Evolutionary conservation across 2,329 filamentous ascomycete genomes (phyloP).

Genomic region (Diaporthe velutina): DNA sequence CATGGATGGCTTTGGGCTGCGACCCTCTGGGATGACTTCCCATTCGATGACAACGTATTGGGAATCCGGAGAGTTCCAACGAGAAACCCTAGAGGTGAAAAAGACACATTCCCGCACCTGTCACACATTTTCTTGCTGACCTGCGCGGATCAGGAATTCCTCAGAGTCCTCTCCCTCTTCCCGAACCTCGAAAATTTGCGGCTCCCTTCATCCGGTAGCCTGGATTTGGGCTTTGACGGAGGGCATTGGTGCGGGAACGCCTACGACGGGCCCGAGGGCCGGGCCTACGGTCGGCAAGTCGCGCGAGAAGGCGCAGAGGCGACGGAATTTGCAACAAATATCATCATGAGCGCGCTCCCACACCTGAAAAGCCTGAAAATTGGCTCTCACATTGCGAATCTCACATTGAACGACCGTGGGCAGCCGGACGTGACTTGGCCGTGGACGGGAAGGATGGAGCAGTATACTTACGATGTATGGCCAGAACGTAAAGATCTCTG

Average conservation of each 20-base stretch:
- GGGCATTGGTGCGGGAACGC: not conserved
- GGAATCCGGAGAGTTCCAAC: not conserved
- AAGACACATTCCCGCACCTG: too few species aligned
- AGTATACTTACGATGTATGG: not conserved
- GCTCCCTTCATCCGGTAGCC: not conserved
- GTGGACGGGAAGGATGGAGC: conserved; percentile 12
- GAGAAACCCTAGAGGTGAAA: not conserved
- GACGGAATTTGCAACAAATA: not conserved
- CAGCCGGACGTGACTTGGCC: not conserved
- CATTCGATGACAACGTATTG: too few species aligned
- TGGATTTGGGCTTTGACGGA: not conserved
- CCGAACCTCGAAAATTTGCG: not conserved
- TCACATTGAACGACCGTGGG: not conserved
- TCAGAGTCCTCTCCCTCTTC: not conserved
- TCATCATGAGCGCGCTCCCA: not conserved
- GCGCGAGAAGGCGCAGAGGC: not conserved
- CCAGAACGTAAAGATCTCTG: not conserved
- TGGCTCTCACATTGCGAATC: not conserved
- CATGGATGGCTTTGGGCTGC: not conserved
- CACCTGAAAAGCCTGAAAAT: not conserved
- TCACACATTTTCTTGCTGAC: not conserved
- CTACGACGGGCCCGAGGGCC: not conserved
- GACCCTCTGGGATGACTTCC: too few species aligned
- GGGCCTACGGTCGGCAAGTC: not conserved
- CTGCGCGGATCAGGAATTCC: not conserved